Base-by-base conservation (phyloP, 768 basidiomycete species). In the Astraeus odoratus region DNA sequence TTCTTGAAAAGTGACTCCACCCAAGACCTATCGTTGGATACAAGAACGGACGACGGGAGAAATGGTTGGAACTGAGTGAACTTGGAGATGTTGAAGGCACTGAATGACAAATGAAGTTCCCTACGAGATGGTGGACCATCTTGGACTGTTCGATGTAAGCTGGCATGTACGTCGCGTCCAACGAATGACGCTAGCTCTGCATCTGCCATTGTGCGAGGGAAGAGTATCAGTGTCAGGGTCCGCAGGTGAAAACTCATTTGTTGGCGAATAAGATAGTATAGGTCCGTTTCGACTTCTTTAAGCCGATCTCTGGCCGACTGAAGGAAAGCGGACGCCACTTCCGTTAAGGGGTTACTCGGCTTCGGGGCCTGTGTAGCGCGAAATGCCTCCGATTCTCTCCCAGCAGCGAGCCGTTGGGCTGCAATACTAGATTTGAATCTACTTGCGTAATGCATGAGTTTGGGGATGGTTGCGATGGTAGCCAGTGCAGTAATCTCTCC, bases 241-340 rank as follows among this genome's bases (percentile, higher is more conserved):
- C 76, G 72, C 24, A 91, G 71, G 24, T 73, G 75, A 39, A 93
- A 74, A 50, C 78, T 80, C 74, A 93, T 81, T 47, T 80, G 76
- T 58, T 90, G 86, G 40, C 73, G 69, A 49, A 93, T 77, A 13
- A 75, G 65, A 50, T 82, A 81, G 5, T 75, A 74, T 7, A 85
- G 61, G 1, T 68, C 74, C 8, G 67, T 63, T 46, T 83, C 84
- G 12, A 74, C 71, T 63, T 87, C 86, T 51, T 77, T 81, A 62
- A 89, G 77, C 18, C 80, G 77, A 34, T 69, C 79, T 33, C 80
- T 76, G 22, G 89, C 85, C 0, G 86, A 85, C 44, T 76, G 70
- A 30, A 92, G 62, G 79, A 91, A 86, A 24, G 88, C 86, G 50
- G 86, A 80, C 1, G 90, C 89, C n/a, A 92, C 87, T 10, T 84